Evolutionary conservation across 345 rosid genomes (phyloP).

Genomic region (Eucalyptus caleyi): DNA sequence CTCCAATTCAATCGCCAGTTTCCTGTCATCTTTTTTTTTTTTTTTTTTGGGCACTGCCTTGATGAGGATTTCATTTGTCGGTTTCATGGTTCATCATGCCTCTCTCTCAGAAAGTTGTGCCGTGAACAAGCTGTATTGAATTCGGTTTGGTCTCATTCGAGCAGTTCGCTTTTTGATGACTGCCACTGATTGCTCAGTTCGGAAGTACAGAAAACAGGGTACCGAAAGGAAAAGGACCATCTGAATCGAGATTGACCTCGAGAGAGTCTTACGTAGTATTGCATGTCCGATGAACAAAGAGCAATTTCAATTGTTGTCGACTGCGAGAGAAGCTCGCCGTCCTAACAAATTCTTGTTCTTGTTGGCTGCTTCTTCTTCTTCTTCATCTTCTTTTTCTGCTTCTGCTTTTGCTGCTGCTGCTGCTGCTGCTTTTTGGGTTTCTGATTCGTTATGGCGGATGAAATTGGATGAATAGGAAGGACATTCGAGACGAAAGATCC

Average conservation of each 20-base stretch:
- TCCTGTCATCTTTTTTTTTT: neutral
- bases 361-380: neutral
- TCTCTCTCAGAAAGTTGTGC: neutral
- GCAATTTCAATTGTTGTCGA: neutral
- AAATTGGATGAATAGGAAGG: conserved; percentile 9
- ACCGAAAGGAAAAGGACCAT: neutral
- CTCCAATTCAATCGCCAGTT: neutral
- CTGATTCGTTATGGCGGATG: neutral
- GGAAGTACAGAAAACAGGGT: neutral
- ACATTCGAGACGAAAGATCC: conserved; percentile 57
- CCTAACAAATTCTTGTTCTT: neutral
- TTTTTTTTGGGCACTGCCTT: neutral
- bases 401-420: neutral
- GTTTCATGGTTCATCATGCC: neutral
- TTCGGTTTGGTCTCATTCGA: neutral
- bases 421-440: neutral
- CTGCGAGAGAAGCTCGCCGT: neutral
- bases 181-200: neutral
- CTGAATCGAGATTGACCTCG: neutral
- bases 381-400: too few species aligned
- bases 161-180: neutral
- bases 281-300: neutral
- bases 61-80: neutral
- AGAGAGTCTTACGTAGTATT: neutral
- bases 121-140: neutral